These are phyloP conservation scores for Cerrena zonata DNA, from an alignment of 1,284 basidiomycete genomes.

Conservation along the genomic window DNA sequence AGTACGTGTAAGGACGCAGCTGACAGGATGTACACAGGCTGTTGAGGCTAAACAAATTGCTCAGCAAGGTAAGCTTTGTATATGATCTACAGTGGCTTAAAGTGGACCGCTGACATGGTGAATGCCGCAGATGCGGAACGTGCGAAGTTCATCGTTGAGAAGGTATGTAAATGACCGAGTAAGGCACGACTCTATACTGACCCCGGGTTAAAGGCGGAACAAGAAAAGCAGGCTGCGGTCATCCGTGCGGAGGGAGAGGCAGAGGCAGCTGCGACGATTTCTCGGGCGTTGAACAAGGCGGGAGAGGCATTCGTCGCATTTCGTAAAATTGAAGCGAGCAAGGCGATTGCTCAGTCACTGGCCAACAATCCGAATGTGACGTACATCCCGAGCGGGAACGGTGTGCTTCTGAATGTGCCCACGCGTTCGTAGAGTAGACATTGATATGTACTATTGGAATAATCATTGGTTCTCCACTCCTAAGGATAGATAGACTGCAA, in stretches of 20 bases:
- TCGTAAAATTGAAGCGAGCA: constrained; percentile 95
- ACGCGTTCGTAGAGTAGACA: too few species aligned
- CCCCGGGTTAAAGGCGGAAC: constrained; percentile 68
- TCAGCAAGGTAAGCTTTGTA: constrained; percentile 69
- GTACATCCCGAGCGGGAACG: constrained; percentile 79
- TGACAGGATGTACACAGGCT: constrained; percentile 44
- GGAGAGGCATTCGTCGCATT: constrained; percentile 95
- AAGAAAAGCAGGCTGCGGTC: constrained; percentile 97
- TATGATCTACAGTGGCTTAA: neutral
- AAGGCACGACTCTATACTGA: constrained; percentile 1
- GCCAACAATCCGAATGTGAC: constrained; percentile 78
- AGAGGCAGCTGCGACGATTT: constrained; percentile 92
- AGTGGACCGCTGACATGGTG: neutral
- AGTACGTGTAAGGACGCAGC: neutral
- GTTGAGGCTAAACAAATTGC: constrained; percentile 98
- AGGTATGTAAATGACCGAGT: constrained; percentile 62
- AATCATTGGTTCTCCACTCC: too few species aligned
- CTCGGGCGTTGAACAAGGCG: constrained; percentile 85
- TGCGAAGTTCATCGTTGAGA: constrained; percentile 98
- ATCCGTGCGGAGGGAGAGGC: constrained; percentile 98
- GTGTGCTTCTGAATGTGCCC: constrained; percentile 80
- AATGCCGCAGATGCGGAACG: constrained; percentile 88
- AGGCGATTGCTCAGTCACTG: constrained; percentile 87
- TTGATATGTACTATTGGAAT: too few species aligned
- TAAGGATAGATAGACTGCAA: too few species aligned